Conservation (phyloP, 148 eudicot genomes). For the Rheum nobile region DNA sequence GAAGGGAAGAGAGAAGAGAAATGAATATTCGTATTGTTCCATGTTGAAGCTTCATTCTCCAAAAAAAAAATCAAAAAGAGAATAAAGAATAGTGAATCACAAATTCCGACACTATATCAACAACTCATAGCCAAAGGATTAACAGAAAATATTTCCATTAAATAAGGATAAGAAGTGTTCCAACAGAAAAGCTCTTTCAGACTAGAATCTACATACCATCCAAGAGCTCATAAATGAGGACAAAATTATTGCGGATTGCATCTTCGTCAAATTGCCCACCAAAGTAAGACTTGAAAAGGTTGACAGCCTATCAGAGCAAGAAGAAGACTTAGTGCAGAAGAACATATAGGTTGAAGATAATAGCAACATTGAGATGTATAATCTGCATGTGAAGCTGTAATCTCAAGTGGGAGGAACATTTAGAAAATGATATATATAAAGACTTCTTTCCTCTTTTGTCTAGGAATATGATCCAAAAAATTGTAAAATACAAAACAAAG, state of each 20-base stretch:
- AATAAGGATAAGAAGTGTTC: not conserved
- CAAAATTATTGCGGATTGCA: conserved; percentile 96
- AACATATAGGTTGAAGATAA: not conserved
- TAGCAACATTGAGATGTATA: not conserved
- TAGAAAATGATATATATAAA: not conserved
- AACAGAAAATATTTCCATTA: not conserved
- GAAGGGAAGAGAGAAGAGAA: not conserved
- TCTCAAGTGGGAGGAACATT: not conserved
- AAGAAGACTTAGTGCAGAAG: not conserved
- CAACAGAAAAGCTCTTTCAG: not conserved
- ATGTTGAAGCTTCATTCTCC: not conserved
- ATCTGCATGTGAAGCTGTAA: not conserved
- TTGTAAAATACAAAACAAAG: not conserved
- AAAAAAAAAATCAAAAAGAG: not conserved
- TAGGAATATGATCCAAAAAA: not conserved
- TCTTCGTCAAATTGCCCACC: conserved; percentile 99
- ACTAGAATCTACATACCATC: conserved; percentile 54
- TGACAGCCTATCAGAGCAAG: conserved; percentile 53
- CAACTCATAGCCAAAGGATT: not conserved
- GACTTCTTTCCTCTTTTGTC: not conserved
- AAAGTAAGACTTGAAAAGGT: conserved; percentile 90
- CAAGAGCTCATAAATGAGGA: conserved; percentile 85
- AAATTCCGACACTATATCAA: not conserved
- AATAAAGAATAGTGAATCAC: not conserved
- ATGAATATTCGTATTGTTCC: not conserved